Evolutionary conservation across 2,329 filamentous ascomycete species (phyloP), one percentile per base, ranked within the genome.

Genomic region (Bertia moriformis): DNA sequence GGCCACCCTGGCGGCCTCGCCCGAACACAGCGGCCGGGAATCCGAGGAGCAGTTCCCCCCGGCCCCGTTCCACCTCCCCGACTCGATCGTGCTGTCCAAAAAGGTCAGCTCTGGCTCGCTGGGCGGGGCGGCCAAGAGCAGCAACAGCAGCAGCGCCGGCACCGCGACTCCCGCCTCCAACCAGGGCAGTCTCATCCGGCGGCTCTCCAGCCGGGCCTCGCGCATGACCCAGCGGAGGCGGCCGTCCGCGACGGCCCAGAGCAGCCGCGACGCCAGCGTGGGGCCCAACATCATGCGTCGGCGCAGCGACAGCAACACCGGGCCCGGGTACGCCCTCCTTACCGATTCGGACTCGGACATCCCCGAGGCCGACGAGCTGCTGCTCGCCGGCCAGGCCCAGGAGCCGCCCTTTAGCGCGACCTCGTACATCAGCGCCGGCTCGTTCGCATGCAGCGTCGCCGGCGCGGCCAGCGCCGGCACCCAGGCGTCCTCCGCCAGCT

Each of bases 231-330:
- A 59, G 29, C 71, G 79, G 43, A 76, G 87, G 45, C 73, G 88
- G 44, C 79, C 82, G 44, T 93, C 85, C 14, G 87, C 84, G 2
- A 79, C 79, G 1, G 73, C 82, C 35, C 73, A 82, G 15, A 76
- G 78, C 43, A 85, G 81, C 54, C 78, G 88, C 32, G 87, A 95
- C 52, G 79, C 83, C 44, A 95, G 88, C 53, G 80, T 87, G 18
- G 91, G 91, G 0, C 91, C 91, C 1, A 82, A 87, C 41, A 83
- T 94, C 39, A 75, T 93, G 58, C 78, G 89, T 44, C 73, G 86
- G 42, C 78, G 88, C 46, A 95, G 88, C 57, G 87, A 93, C 57
- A 94, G 88, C 63, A 91, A 83, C 57, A 83, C 75, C 46, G 80
- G 78, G 88, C 46, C 41, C 37, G 49, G 43, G 39, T 56, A 60